phyloP scores from a whole-genome alignment of 768 basidiomycete species.

The Tephrocybe sp. region DNA sequence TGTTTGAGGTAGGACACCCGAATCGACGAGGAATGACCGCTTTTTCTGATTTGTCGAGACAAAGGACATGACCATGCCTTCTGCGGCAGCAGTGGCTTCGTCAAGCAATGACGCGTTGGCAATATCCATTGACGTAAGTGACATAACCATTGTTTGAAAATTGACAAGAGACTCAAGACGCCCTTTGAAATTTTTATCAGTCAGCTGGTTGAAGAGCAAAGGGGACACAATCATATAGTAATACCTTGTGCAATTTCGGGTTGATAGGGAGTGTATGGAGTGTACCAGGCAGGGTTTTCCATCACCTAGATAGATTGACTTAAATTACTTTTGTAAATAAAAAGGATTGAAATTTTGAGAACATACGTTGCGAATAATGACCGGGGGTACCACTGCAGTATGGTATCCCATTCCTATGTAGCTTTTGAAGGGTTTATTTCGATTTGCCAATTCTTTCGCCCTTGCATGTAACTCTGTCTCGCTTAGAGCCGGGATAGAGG shows the following conservation, averaged over 20 bases:
- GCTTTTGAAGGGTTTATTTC: conserved; percentile 84
- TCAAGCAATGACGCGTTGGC: conserved; percentile 95
- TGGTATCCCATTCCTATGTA: conserved; percentile 99
- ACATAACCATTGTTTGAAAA: conserved; percentile 95
- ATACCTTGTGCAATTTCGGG: conserved; percentile 98
- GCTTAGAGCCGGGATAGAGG: conserved; percentile 72
- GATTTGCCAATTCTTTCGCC: conserved; percentile 72
- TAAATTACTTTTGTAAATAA: neutral
- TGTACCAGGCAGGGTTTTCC: conserved; percentile 99
- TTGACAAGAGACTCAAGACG: conserved; percentile 96
- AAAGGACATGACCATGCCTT: conserved; percentile 96
- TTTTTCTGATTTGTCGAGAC: conserved; percentile 67
- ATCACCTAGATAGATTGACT: conserved; percentile 51
- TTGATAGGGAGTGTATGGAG: conserved; percentile 94
- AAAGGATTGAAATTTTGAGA: neutral
- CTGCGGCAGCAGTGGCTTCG: conserved; percentile 93
- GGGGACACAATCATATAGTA: conserved; percentile 13
- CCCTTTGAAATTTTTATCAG: conserved; percentile 44
- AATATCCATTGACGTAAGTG: conserved; percentile 91
- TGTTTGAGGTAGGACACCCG: conserved; percentile 84
- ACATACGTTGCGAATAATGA: conserved; percentile 87
- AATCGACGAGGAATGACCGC: conserved; percentile 83
- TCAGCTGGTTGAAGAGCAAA: neutral
- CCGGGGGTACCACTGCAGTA: conserved; percentile 91
- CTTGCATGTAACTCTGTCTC: conserved; percentile 81